These are phyloP conservation scores for Lodderomyces jiufengensis DNA, from an alignment of 1,139 yeast genomes.

Conservation along the genomic window DNA sequence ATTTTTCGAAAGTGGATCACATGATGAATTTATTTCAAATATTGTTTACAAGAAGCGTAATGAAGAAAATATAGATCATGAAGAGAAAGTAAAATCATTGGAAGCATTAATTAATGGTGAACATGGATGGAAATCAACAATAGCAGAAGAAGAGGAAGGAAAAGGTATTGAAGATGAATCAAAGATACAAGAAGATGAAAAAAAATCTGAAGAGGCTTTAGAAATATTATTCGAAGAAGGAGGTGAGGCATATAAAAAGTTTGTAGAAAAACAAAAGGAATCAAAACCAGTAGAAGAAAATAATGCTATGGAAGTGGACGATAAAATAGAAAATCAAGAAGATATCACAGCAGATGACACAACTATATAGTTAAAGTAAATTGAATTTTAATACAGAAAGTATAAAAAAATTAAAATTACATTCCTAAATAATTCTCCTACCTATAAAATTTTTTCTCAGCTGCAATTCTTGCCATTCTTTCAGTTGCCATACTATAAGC, in stretches of 20 bases:
- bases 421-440: slow-evolving; percentile 10
- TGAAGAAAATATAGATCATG: slow-evolving; percentile 22
- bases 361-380: slow-evolving; percentile 1
- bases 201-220: slow-evolving; percentile 20
- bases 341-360: neutral
- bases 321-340: neutral
- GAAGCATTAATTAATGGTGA: slow-evolving; percentile 30
- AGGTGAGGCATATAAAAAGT: slow-evolving; percentile 25
- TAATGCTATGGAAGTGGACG: neutral
- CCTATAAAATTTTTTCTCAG: slow-evolving; percentile 31
- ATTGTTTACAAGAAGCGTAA: slow-evolving; percentile 36
- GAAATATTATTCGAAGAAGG: slow-evolving; percentile 32
- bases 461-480: slow-evolving; percentile 45
- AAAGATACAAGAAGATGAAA: neutral
- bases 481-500: slow-evolving; percentile 67
- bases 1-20: slow-evolving; percentile 77
- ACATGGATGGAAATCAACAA: slow-evolving; percentile 36
- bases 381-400: slow-evolving; percentile 5
- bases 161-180: slow-evolving; percentile 10
- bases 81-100: slow-evolving; percentile 27
- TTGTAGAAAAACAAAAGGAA: slow-evolving; percentile 10
- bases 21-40: slow-evolving; percentile 72
- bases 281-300: slow-evolving; percentile 7
- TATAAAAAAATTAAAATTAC: slow-evolving; percentile 1
- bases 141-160: slow-evolving; percentile 24